A percentile compares a stretch with the other conserved stretches of the same genome.
Evolutionary conservation across 495 filamentous ascomycete genomes (phyloP).

Genomic region (Neurospora cerealis): DNA sequence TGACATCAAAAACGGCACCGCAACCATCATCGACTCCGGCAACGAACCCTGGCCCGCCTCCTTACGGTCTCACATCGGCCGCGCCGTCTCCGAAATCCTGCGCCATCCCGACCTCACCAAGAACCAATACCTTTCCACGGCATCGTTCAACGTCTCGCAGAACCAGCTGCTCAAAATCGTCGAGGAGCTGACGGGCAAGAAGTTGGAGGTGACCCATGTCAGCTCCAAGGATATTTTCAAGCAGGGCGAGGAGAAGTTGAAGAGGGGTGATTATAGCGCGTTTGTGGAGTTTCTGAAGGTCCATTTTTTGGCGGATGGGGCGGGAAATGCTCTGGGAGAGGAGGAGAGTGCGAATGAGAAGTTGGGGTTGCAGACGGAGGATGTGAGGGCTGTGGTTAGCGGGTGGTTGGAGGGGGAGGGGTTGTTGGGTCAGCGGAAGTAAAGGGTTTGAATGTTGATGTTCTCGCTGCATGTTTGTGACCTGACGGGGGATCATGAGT

Average conservation of each 20-base stretch:
- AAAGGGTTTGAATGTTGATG: too few relatives aligned
- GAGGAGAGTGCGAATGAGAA: constrained; percentile 18
- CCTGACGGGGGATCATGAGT: too few relatives aligned
- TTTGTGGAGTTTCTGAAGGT: constrained; percentile 32
- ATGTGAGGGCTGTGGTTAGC: constrained; percentile 11
- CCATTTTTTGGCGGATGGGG: constrained; percentile 34
- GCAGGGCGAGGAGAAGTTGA: constrained; percentile 34
- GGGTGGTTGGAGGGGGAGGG: constrained; percentile 8
- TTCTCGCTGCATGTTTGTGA: too few relatives aligned
- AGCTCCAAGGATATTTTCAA: constrained; percentile 34
- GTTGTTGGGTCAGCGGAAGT: neutral
- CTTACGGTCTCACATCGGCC: constrained; percentile 37
- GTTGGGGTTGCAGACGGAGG: constrained; percentile 14
- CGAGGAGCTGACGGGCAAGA: constrained; percentile 38
- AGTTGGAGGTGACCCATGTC: constrained; percentile 26
- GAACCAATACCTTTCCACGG: constrained; percentile 41
- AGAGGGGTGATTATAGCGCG: constrained; percentile 28
- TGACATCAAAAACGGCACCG: constrained; percentile 28
- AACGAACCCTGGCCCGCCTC: constrained; percentile 38
- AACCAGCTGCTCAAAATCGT: constrained; percentile 42
- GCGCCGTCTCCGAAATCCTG: constrained; percentile 38
- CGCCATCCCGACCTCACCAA: constrained; percentile 41
- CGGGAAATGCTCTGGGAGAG: constrained; percentile 27
- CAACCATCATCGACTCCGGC: constrained; percentile 44
- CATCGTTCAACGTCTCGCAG: constrained; percentile 43